Percentiles rank a stretch among this genome's conserved stretches.
These are phyloP conservation scores for Pseudocercospora fuligena DNA, from an alignment of 2,329 filamentous ascomycete species.

Conservation along the genomic window DNA sequence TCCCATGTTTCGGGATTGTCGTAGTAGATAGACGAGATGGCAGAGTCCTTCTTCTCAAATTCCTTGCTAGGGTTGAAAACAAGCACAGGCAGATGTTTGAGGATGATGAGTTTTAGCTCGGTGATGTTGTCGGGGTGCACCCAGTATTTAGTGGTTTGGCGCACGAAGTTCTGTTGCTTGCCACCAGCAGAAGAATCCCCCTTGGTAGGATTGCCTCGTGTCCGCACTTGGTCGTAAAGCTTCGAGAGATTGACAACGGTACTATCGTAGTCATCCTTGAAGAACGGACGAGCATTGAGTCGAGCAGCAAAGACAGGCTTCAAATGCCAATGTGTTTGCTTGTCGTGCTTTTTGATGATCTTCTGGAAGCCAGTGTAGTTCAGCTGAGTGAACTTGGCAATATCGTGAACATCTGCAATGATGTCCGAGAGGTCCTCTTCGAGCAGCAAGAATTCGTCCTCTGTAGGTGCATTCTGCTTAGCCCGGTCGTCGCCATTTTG, in stretches of 20 bases:
- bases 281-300: conserved; percentile 95
- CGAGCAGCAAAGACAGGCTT: conserved; percentile 94
- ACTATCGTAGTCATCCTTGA: conserved; percentile 97
- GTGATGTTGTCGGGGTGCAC: conserved; percentile 98
- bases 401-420: conserved; percentile 96
- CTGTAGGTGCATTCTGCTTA: conserved; percentile 61
- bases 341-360: conserved; percentile 99
- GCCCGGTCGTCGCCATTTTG: conserved; percentile 49
- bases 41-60: conserved; percentile 85
- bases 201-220: conserved; percentile 87
- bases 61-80: conserved; percentile 98
- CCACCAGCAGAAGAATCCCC: conserved; percentile 92
- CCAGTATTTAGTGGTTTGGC: conserved; percentile 99
- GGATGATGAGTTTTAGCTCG: conserved; percentile 93
- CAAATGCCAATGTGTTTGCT: conserved; percentile 91
- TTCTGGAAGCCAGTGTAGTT: conserved; percentile 99
- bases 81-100: conserved; percentile 95
- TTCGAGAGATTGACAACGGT: conserved; percentile 94
- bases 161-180: conserved; percentile 90
- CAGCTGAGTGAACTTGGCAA: conserved; percentile 96
- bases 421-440: conserved; percentile 97
- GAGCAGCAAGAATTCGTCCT: conserved; percentile 91
- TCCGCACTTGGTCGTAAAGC: conserved; percentile 92
- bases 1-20: conserved; percentile 95
- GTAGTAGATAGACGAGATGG: conserved; percentile 98